Evolutionary conservation across 2,329 filamentous ascomycete species (phyloP), one percentile per base, ranked within the genome.

Genomic region (Lasiodiplodia theobromae): DNA sequence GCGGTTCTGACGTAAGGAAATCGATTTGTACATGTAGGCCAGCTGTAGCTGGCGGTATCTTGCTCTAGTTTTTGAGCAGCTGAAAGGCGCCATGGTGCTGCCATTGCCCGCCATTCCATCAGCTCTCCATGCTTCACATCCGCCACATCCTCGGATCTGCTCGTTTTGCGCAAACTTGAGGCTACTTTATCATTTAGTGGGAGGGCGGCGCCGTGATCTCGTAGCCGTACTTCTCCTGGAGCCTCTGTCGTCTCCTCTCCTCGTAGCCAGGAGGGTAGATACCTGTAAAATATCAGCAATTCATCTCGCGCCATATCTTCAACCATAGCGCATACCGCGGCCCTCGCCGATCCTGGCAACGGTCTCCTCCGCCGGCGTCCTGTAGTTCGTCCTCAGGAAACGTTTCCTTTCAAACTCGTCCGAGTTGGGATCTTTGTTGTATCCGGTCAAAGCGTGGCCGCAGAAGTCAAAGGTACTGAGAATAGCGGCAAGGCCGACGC

Each of bases 171-270:
- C 52, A 16, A 66, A 56, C n/a, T 44, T 5, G 14, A 31, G 40
- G 18, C 51, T 54, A 21, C 23, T 56, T 34, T 14, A 31, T 38
- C 38, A 16, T 21, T 66, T 34, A 66, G 37, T 66, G 69, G 25
- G 63, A 21, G 10, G 69, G 25, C n/a, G 69, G 69, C 21, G 71
- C 75, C 72, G 66, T 75, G 44, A 97, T 89, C 72, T 97, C 93
- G 76, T 96, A 88, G 69, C 94, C 93, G 77, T 97, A 97, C 80
- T 90, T 92, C 82, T 93, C 90, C 87, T 92, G 90, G 80, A 97
- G 86, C 74, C 92, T 87, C 83, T 94, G 86, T 73, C 89, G 88
- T 80, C 94, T 89, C 80, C 94, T 87, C 85, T 97, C 92, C 74
- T 92, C 91, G 78, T 96, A 97, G 64, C 93, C 93, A 18, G 92